phyloP scores from a whole-genome alignment of 495 filamentous ascomycete genomes.

The Penicillium daleae region DNA sequence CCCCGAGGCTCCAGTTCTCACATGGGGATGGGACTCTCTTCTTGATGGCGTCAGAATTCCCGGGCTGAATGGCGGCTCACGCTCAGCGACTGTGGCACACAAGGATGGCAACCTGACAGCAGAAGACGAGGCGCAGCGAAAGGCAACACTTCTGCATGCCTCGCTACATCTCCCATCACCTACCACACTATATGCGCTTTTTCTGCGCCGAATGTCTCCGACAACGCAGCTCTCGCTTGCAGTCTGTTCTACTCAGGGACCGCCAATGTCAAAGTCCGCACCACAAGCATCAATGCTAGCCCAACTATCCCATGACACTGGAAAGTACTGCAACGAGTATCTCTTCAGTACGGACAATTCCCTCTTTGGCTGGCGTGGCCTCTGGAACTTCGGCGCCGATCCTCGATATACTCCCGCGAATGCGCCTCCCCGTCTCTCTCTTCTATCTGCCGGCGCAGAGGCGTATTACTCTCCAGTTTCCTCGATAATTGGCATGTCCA shows the following conservation, averaged over 20 bases:
- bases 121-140: constrained; percentile 33
- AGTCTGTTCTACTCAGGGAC: constrained; percentile 74
- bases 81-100: not conserved
- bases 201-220: constrained; percentile 79
- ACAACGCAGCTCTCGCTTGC: constrained; percentile 78
- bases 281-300: constrained; percentile 62
- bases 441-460: constrained; percentile 84
- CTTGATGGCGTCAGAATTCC: constrained; percentile 32
- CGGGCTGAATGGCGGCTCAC: constrained; percentile 18
- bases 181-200: constrained; percentile 83
- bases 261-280: constrained; percentile 46
- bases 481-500: constrained; percentile 82
- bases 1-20: constrained; percentile 40
- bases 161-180: constrained; percentile 79
- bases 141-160: constrained; percentile 81
- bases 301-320: constrained; percentile 82
- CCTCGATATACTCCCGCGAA: constrained; percentile 49
- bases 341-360: constrained; percentile 92
- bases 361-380: constrained; percentile 80
- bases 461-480: constrained; percentile 93
- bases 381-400: constrained; percentile 94
- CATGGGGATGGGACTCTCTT: constrained; percentile 41
- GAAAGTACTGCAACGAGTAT: constrained; percentile 87
- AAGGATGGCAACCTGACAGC: constrained; percentile 14
- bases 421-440: constrained; percentile 35